Evolutionary conservation across 352 stramenopile species (phyloP).

Genomic region (Phytopythium mirpurense): DNA sequence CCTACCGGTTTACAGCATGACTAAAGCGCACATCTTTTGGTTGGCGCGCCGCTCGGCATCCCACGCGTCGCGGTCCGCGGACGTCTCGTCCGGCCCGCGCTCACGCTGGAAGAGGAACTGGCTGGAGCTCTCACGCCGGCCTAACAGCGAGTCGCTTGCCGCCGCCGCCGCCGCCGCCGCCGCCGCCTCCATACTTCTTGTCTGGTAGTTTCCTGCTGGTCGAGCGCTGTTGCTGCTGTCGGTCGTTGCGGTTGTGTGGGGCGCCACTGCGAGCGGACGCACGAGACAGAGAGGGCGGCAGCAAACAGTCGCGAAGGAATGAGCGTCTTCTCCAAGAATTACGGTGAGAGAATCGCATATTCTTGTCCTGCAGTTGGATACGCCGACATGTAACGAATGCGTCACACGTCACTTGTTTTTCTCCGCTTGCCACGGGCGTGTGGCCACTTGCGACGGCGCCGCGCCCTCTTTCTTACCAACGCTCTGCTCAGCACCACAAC

Average conservation of each 20-base stretch:
- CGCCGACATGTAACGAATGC: too few relatives aligned
- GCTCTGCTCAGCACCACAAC: too few relatives aligned
- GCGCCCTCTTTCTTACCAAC: too few relatives aligned
- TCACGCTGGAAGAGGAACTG: conserved; percentile 52
- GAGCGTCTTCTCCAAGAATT: too few relatives aligned
- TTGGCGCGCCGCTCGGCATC: conserved; percentile 38
- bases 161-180: too few relatives aligned
- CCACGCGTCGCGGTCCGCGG: conserved; percentile 27
- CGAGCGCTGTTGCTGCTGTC: too few relatives aligned
- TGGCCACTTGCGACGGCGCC: too few relatives aligned
- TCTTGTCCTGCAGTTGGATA: background rate
- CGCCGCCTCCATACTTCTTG: background rate
- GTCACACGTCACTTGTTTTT: too few relatives aligned
- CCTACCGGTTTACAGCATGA: too few relatives aligned
- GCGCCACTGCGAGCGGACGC: background rate
- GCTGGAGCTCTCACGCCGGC: conserved; percentile 37
- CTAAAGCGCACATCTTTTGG: conserved; percentile 33
- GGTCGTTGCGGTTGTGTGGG: background rate
- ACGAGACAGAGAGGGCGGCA: background rate
- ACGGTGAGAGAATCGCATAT: too few relatives aligned
- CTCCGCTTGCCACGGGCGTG: too few relatives aligned
- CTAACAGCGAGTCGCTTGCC: background rate
- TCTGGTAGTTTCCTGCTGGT: too few relatives aligned
- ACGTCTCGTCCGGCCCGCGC: conserved; percentile 29
- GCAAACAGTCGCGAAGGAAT: background rate